These are phyloP conservation scores for Colletotrichum tanaceti DNA, from an alignment of 2,329 filamentous ascomycete species.

Conservation along the genomic window DNA sequence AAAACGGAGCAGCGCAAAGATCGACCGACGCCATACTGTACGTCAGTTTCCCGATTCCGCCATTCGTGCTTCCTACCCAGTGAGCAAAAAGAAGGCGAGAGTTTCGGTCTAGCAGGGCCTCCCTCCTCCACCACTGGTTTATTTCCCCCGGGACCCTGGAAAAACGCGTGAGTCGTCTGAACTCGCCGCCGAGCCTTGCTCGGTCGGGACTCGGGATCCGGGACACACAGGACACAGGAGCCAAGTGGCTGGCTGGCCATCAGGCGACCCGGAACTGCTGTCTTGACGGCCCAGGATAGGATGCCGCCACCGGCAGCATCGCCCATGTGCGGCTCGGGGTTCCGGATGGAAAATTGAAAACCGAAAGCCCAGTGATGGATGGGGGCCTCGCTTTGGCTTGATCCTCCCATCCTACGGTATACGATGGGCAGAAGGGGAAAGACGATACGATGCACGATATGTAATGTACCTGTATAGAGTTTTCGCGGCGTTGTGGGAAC, in stretches of 20 bases:
- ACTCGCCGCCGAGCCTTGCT: neutral
- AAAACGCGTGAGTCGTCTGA: neutral
- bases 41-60: neutral
- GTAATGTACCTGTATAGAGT: neutral
- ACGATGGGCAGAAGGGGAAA: too few species aligned
- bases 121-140: neutral
- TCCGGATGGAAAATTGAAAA: too few species aligned
- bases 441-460: too few species aligned
- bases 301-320: too few species aligned
- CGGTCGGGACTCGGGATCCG: too few species aligned
- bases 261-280: too few species aligned
- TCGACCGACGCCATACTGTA: neutral
- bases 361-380: neutral
- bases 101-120: too few species aligned
- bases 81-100: neutral
- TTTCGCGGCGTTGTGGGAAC: conserved; percentile 7
- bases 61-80: too few species aligned
- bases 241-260: neutral
- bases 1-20: neutral
- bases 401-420: neutral
- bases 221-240: too few species aligned
- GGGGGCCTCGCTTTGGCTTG: neutral
- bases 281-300: too few species aligned
- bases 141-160: neutral
- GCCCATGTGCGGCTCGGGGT: too few species aligned